A percentile compares a stretch with the other conserved stretches of the same genome.
phyloP scores from a whole-genome alignment of 106 monocot genomes.

The Amphibolis antarctica region DNA sequence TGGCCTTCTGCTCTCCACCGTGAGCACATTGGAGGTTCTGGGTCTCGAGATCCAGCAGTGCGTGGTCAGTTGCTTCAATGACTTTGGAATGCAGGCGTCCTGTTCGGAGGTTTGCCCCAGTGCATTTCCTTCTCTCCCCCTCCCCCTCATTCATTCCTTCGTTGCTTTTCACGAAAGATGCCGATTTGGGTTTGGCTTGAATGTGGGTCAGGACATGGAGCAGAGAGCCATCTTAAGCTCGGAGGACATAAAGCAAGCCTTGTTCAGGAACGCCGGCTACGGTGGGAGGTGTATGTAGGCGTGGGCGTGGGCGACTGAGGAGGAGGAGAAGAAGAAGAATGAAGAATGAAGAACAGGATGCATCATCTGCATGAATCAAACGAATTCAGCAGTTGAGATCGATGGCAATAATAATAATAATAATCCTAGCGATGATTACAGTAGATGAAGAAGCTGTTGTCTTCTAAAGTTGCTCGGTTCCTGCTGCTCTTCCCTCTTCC shows the following conservation, averaged over 20 bases:
- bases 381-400: neutral
- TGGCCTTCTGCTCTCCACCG: slow-evolving; percentile 70
- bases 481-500: neutral
- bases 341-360: neutral
- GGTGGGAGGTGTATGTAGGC: slow-evolving; percentile 69
- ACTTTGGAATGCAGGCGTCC: slow-evolving; percentile 94
- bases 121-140: neutral
- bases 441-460: too few species aligned
- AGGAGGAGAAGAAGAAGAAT: too few species aligned
- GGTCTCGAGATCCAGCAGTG: slow-evolving; percentile 89
- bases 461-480: neutral
- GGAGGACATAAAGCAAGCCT: slow-evolving; percentile 82
- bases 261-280: slow-evolving; percentile 89
- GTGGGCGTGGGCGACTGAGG: neutral
- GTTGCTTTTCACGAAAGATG: neutral
- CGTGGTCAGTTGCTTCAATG: slow-evolving; percentile 93
- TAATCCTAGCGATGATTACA: neutral
- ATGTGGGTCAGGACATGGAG: slow-evolving; percentile 33
- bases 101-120: slow-evolving; percentile 55
- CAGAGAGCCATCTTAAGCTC: slow-evolving; percentile 39
- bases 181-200: neutral
- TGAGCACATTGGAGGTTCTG: slow-evolving; percentile 68
- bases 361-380: too few species aligned
- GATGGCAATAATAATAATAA: neutral
- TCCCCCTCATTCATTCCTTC: too few species aligned